Evolutionary conservation across 202 grass and related monocot genomes (phyloP).

Genomic region (Setaria viridis): DNA sequence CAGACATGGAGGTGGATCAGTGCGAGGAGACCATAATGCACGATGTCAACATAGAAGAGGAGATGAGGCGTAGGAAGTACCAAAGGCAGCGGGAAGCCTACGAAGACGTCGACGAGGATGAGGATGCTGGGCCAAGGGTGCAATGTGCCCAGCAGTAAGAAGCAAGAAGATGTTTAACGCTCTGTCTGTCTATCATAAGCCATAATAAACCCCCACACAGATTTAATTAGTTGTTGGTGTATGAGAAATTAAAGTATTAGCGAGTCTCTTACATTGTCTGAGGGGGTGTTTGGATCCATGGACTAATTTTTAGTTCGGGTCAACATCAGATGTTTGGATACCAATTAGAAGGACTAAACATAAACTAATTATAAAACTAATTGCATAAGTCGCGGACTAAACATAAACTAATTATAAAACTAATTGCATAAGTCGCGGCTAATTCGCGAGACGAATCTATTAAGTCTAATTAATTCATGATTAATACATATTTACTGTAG

Average conservation of each 20-base stretch:
- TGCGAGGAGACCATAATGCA: constrained; percentile 73
- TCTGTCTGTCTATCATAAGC: neutral
- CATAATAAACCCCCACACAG: neutral
- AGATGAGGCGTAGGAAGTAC: constrained; percentile 62
- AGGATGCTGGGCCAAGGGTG: constrained; percentile 66
- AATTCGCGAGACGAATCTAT: no score
- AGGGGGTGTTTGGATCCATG: no score
- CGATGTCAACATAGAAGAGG: constrained; percentile 76
- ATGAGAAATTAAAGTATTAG: neutral
- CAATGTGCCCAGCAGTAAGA: constrained; percentile 75
- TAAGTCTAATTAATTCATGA: no score
- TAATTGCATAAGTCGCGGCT: no score
- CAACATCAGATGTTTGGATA: no score
- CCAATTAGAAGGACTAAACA: no score
- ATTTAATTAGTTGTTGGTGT: neutral
- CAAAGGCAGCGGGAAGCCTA: constrained; percentile 61
- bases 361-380: no score
- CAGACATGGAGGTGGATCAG: constrained; percentile 64
- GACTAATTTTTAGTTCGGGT: no score
- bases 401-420: no score
- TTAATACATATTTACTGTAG: no score
- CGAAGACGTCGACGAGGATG: constrained; percentile 50
- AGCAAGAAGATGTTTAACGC: constrained; percentile 26
- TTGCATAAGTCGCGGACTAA: no score
- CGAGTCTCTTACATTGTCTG: neutral